Percentiles rank a stretch among this genome's conserved stretches.
Evolutionary conservation across 495 filamentous ascomycete genomes (phyloP).

Genomic region (Hypoxylon intermedium): DNA sequence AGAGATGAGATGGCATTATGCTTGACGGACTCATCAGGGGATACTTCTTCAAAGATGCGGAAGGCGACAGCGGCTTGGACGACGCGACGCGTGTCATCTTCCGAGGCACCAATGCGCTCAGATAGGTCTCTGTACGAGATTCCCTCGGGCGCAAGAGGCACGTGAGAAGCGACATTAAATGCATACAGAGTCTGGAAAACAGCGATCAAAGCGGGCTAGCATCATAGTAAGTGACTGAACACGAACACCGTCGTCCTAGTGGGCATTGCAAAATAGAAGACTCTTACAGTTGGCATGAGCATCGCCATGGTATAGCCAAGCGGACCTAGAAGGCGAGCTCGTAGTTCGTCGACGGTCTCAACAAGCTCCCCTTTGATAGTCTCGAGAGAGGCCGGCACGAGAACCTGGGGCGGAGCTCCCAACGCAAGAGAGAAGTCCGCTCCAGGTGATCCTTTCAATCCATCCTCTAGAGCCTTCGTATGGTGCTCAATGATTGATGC

Average conservation of each 20-base stretch:
- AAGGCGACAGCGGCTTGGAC: conserved; percentile 56
- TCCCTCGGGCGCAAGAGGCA: conserved; percentile 16
- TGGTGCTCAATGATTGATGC: conserved; percentile 30
- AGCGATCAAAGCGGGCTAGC: conserved; percentile 18
- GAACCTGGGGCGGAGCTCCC: conserved; percentile 12
- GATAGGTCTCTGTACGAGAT: conserved; percentile 50
- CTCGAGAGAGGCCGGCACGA: conserved; percentile 17
- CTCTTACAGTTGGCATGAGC: conserved; percentile 23
- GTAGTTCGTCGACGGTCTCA: conserved; percentile 37
- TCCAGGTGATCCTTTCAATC: conserved; percentile 24
- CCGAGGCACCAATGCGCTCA: conserved; percentile 35
- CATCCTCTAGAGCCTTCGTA: conserved; percentile 21
- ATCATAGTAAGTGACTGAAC: conserved; percentile 1
- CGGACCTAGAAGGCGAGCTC: conserved; percentile 27
- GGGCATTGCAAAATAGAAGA: neutral
- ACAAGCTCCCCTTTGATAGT: conserved; percentile 23
- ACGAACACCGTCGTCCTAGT: too few relatives aligned
- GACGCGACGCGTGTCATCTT: conserved; percentile 49
- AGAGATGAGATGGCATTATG: conserved; percentile 46
- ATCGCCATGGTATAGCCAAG: conserved; percentile 21
- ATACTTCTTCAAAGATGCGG: conserved; percentile 55
- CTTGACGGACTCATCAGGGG: conserved; percentile 50
- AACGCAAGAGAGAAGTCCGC: conserved; percentile 34
- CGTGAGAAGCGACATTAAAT: conserved; percentile 31
- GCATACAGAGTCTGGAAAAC: conserved; percentile 26